Base-by-base conservation (phyloP, 2,329 filamentous ascomycete species). In the Chaetomium sp. region DNA sequence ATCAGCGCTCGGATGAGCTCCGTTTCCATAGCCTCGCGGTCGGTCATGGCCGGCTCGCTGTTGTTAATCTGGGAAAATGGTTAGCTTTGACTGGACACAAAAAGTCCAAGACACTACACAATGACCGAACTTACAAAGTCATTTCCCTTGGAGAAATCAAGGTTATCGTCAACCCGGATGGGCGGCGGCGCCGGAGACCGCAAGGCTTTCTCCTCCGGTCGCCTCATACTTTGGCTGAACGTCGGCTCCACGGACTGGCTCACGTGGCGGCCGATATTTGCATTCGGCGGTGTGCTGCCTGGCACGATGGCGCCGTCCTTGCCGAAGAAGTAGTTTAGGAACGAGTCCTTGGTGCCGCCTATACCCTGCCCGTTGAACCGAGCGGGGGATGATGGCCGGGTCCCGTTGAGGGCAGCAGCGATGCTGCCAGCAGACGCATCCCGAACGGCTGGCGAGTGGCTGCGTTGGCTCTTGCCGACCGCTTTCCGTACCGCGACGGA, bases 271-370 rank as follows among this genome's bases (percentile, higher is more conserved):
- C 77, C 70, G 72, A 78, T 70, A 75, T 75, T 72, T 70, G 77
- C 70, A 70, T 77, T 78, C 76, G 67, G 77, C 76, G 65, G 72
- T 74, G 73, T 70, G 73, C 79, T 72, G 62, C 70, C 77, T 65
- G 80, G 73, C 64, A 82, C 35, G 82, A 78, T 47, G 29, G 85
- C 82, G 55, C 91, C 91, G 67, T 99, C 95, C 75, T 99, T 98
- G 72, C 95, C 93, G 73, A 99, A 99, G 79, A 99, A 99, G 78
- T 99, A 99, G 78, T 94, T 98, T 67, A 99, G 78, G 82, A 99
- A 99, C 0, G 93, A 96, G 78, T 99, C 95, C 67, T 89, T 87
- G 49, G 91, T 87, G 66, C 81, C 85, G 63, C 88, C 88, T 57
- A 84, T 76, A 4, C 81, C 80, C 68, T 87, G 85, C 29, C 81